Conservation (phyloP, 148 eudicot species). For the Talinum fruticosum region DNA sequence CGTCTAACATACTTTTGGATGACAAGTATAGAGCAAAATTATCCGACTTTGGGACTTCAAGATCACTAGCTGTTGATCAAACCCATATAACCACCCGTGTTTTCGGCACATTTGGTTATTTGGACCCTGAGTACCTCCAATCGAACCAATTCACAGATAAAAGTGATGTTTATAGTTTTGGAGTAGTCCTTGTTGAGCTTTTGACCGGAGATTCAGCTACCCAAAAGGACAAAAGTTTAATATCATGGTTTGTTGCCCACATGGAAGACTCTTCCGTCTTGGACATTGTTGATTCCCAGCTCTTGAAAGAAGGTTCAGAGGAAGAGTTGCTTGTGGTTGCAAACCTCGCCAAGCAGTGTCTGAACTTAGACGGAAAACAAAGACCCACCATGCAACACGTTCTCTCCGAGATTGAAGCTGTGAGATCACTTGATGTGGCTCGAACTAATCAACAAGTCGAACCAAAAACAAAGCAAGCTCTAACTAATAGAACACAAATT, state of each 20-base stretch:
- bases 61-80: constrained; percentile 26
- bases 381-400: no score
- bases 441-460: no score
- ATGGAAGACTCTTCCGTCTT: constrained; percentile 13
- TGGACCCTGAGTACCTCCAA: constrained; percentile 37
- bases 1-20: constrained; percentile 38
- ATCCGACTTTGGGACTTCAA: constrained; percentile 40
- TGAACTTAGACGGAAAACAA: no score
- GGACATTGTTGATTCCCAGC: constrained; percentile 27
- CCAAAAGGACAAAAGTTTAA: constrained; percentile 23
- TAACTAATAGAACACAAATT: neutral
- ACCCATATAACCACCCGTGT: constrained; percentile 37
- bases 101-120: constrained; percentile 38
- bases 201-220: constrained; percentile 27
- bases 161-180: no score
- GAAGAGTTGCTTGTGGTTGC: constrained; percentile 25
- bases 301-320: constrained; percentile 24
- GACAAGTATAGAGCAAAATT: constrained; percentile 30
- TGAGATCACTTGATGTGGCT: no score
- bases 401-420: no score
- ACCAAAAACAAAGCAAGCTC: no score
- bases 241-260: constrained; percentile 27
- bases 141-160: no score
- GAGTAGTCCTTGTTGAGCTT: constrained; percentile 37
- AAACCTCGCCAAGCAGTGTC: constrained; percentile 22